These are phyloP conservation scores for Knoxia roxburghii DNA, from an alignment of 257 asterid species.

Conservation along the genomic window DNA sequence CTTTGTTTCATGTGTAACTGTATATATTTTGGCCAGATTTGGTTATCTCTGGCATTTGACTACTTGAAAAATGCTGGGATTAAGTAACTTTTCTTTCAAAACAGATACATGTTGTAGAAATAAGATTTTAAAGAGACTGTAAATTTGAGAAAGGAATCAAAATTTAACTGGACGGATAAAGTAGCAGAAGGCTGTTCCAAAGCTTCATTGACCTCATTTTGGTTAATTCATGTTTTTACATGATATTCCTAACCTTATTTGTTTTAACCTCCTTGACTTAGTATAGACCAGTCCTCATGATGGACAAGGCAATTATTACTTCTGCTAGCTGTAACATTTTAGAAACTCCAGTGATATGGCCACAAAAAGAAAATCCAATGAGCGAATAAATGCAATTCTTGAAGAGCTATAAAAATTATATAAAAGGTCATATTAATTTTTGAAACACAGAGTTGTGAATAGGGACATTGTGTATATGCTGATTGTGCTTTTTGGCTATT, in stretches of 20 bases:
- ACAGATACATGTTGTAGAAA: too few relatives aligned
- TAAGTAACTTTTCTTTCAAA: not conserved
- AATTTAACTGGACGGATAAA: not conserved
- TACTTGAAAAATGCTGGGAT: not conserved
- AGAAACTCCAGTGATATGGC: too few relatives aligned
- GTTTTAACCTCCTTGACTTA: not conserved
- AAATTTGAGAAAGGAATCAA: not conserved
- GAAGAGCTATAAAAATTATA: not conserved
- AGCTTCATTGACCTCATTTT: not conserved
- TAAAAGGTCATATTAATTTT: not conserved
- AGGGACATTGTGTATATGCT: too few relatives aligned
- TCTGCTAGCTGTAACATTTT: not conserved
- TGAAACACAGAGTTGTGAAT: not conserved
- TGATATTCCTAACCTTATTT: not conserved
- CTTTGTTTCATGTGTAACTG: not conserved
- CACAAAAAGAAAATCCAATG: too few relatives aligned
- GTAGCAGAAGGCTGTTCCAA: not conserved
- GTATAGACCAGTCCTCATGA: not conserved
- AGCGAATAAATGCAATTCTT: not conserved
- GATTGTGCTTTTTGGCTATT: too few relatives aligned
- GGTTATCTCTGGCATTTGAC: not conserved
- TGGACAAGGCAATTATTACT: not conserved
- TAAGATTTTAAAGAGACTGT: not conserved
- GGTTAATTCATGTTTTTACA: not conserved
- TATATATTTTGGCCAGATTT: not conserved